Base-by-base conservation (phyloP, 2,329 filamentous ascomycete species). In the Neonectria punicea region DNA sequence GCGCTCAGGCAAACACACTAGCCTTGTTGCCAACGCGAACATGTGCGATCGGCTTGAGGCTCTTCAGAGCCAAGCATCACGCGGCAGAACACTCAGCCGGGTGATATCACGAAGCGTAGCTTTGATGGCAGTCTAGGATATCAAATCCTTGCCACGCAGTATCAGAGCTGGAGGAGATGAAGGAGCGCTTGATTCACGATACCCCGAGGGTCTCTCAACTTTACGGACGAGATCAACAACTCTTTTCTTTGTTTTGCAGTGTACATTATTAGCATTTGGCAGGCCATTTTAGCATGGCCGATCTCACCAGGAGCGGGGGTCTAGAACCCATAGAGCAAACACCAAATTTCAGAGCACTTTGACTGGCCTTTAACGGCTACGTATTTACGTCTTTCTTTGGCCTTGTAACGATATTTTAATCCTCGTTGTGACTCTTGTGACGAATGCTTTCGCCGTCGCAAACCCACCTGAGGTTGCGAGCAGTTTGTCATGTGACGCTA, bases 51-150 rank as follows among this genome's bases (percentile, higher is more conserved):
- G 59, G 18, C n/a, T 47, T 32, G 30, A 22, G n/a, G n/a, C 46
- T 20, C 11, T 66, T 32, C 43, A 60, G 32, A 60, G 43, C n/a
- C 65, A 61, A 13, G 44, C 25, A 50, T 50, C 43, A 13, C 53
- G n/a, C 18, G 39, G 58, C 58, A 56, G 50, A 44, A 67, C 67
- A 44, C 54, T 61, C 13, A 53, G 49, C 61, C 61, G 61, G 22
- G 60, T 59, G 58, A 25, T 69, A 39, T 65, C 64, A 18, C 64
- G 60, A 47, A 22, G 39, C 6, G 25, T 53, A 30, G 56, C 49
- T 28, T 58, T 74, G 10, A 63, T 74, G 20, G 57, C 51, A n/a
- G 56, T 70, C 13, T 74, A 74, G 44, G n/a, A 53, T 25, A 25
- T 25, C 55, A 39, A 28, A 18, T 36, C 7, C 20, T 55, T 53